phyloP scores from a whole-genome alignment of 371 early-diverging fungal genomes.

The Mortierella sp. region DNA sequence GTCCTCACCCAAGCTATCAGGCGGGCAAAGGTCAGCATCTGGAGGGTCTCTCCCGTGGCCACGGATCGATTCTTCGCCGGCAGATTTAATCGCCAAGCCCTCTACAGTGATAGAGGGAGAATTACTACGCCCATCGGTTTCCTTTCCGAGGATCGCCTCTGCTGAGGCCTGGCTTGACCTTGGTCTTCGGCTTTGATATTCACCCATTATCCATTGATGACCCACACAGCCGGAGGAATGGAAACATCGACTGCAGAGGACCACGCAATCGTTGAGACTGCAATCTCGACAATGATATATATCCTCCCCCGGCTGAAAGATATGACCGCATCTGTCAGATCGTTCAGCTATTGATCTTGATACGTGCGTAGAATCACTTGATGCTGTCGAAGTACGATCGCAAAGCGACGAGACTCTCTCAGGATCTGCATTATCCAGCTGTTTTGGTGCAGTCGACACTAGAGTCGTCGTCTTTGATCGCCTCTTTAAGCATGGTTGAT shows the following conservation, averaged over 20 bases:
- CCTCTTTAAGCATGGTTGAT: neutral
- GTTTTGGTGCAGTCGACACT: neutral
- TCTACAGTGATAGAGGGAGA: neutral
- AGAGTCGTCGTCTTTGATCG: neutral
- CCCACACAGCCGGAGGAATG: conserved; percentile 28
- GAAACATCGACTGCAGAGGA: conserved; percentile 46
- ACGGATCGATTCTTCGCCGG: neutral
- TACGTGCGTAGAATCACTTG: no score
- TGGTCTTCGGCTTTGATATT: conserved; percentile 11
- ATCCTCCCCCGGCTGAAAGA: conserved; percentile 43
- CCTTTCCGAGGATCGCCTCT: neutral
- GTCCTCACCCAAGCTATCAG: neutral
- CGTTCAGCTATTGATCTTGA: neutral
- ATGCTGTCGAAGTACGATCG: no score
- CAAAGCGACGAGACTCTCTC: no score
- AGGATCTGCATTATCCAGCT: no score
- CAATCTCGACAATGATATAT: conserved; percentile 51
- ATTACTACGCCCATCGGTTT: neutral
- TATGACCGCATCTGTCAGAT: conserved; percentile 25
- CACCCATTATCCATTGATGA: conserved; percentile 42
- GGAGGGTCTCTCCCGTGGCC: no score
- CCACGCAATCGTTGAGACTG: conserved; percentile 30
- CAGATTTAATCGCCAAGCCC: neutral
- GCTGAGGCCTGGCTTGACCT: no score
- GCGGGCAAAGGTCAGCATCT: no score